Percentiles rank a stretch among this genome's conserved stretches.
These are phyloP conservation scores for Blepharisma stoltei DNA, from an alignment of 73 alveolate genomes.

Conservation along the genomic window DNA sequence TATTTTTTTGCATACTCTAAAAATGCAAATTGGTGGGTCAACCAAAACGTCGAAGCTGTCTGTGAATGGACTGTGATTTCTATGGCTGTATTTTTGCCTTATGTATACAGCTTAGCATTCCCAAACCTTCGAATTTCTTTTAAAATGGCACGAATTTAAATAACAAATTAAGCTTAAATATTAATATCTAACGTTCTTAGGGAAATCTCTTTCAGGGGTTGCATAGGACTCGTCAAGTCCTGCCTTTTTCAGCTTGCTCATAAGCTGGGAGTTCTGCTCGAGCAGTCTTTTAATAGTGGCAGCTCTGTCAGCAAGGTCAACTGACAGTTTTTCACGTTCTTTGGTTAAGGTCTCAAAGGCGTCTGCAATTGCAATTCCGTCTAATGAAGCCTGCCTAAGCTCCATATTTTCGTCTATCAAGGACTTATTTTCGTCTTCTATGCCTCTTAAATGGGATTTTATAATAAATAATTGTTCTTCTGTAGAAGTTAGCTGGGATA, in stretches of 20 bases:
- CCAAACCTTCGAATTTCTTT: too few species aligned
- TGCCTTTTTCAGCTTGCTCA: slow-evolving; percentile 40
- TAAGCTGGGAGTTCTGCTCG: slow-evolving; percentile 52
- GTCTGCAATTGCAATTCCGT: slow-evolving; percentile 70
- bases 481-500: slow-evolving; percentile 27
- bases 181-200: not conserved
- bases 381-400: slow-evolving; percentile 65
- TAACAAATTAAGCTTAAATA: not conserved
- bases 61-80: slow-evolving; percentile 12
- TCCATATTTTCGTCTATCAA: slow-evolving; percentile 56
- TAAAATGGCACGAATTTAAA: too few species aligned
- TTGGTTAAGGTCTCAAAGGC: slow-evolving; percentile 64
- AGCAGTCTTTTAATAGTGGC: slow-evolving; percentile 59
- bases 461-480: slow-evolving; percentile 27
- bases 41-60: slow-evolving; percentile 17
- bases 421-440: slow-evolving; percentile 42
- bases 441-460: slow-evolving; percentile 21
- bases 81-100: slow-evolving; percentile 9
- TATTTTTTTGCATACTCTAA: not conserved
- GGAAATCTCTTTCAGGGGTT: slow-evolving; percentile 14
- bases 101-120: not conserved
- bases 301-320: slow-evolving; percentile 50
- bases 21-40: not conserved
- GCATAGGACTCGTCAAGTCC: slow-evolving; percentile 33
- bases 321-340: slow-evolving; percentile 59